These are phyloP conservation scores for Calonectria pseudoturangicola DNA, from an alignment of 2,329 filamentous ascomycete species.

Conservation along the genomic window DNA sequence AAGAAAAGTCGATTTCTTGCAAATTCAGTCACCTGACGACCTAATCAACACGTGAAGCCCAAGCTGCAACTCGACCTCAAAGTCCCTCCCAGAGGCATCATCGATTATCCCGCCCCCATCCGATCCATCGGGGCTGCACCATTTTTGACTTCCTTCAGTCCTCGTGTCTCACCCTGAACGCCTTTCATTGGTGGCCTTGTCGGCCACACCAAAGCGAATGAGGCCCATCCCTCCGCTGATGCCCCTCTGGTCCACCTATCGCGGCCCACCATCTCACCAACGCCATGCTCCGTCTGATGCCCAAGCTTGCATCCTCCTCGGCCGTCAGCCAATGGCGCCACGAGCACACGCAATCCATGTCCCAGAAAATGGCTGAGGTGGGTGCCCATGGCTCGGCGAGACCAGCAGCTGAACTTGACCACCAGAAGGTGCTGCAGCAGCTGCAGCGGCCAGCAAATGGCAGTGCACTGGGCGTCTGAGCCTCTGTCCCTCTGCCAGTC, in stretches of 20 bases:
- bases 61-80: constrained; percentile 9
- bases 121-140: constrained; percentile 39
- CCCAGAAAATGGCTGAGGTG: constrained; percentile 37
- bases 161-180: constrained; percentile 37
- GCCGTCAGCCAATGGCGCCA: constrained; percentile 43
- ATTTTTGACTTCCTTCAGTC: constrained; percentile 31
- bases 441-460: constrained; percentile 36
- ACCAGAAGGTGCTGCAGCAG: constrained; percentile 33
- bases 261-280: constrained; percentile 47
- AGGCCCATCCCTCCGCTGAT: constrained; percentile 48
- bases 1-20: neutral
- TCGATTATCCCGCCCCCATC: constrained; percentile 42
- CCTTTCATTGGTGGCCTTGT: constrained; percentile 53
- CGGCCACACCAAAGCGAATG: constrained; percentile 38
- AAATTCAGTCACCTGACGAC: constrained; percentile 22
- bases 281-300: constrained; percentile 42
- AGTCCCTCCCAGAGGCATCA: neutral
- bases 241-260: constrained; percentile 50
- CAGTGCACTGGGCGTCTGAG: constrained; percentile 32
- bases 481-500: constrained; percentile 37
- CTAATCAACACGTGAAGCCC: neutral
- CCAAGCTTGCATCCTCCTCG: constrained; percentile 42
- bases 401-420: constrained; percentile 36
- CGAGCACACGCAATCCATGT: constrained; percentile 37
- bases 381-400: constrained; percentile 43